Base-by-base conservation (phyloP, 148 eudicot species). In the Chenopodium berlandieri region DNA sequence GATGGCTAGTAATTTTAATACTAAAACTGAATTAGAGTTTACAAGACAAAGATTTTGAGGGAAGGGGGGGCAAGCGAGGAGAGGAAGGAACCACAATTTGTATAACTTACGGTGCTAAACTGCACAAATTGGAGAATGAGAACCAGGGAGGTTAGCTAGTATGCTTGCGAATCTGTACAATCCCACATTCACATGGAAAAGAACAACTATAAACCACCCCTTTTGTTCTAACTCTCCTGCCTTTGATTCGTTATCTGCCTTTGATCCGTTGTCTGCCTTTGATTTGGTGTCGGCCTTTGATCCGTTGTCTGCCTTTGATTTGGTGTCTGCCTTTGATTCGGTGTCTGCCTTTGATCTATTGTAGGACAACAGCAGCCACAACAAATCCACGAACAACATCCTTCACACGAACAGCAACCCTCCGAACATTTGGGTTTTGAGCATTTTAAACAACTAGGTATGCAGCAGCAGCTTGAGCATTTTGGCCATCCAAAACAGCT, bases 301-400 rank as follows among this genome's bases (percentile, higher is more conserved):
- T 40, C 44, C 0, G 44, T 40, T 40, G 5, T 40, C 44, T 6
- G 44, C 44, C 44, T 40, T 40, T 40, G 44, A 6, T 40, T 6
- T 6, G 44, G 5, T 40, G 8, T 40, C 7, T 40, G 44, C 44
- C 44, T 40, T 40, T 40, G 44, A 40, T 40, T 0, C 44, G 44
- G 6, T 40, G 44, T 40, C 73, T 64, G 68, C 76, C 84, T 77
- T 74, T 60, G 72, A 34, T 76, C 54, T 34, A 34, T 56, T 9
- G 86, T 50, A 64, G 63, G 62, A 63, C 83, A 80, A 10, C 86
- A 83, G 65, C 79, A 84, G 77, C 84, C n/a, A 54, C 83, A 80
- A 67, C 78, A 84, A 72, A 22, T 71, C 84, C 86, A 83, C 32
- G 81, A 54, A 72, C 48, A 83, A 46, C 85, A 83, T 4, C 82